Evolutionary conservation across 2,329 filamentous ascomycete genomes (phyloP), one percentile per base, ranked within the genome.

Genomic region (Aspergillus fructus): DNA sequence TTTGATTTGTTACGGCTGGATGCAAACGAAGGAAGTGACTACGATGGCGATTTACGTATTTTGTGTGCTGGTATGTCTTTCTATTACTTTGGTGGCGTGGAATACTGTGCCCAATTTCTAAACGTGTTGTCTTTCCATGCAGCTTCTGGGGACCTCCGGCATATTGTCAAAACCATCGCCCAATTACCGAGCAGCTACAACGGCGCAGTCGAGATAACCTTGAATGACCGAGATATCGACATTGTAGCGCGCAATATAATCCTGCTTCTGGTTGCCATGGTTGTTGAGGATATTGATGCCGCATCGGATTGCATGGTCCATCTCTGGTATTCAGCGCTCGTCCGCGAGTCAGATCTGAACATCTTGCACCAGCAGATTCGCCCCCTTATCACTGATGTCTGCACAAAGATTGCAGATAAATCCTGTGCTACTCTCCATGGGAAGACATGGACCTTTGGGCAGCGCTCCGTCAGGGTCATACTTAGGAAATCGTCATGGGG

Each of bases 131-230:
- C 15, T 52, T 7, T 21, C 24, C 8, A 15, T 15, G 19, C n/a
- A 78, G 78, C 77, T 5, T 81, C 78, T 8, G 78, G 76, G 9
- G 77, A 81, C 58, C 54, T 75, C 4, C 67, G 78, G 41, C 79
- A 82, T 56, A 63, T 78, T 4, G 56, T 81, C 55, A 75, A 74
- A 60, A 74, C 78, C 1, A 59, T 80, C 4, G 63, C 63, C 3
- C 47, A 59, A 2, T 58, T 81, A 4, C 73, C 76, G 1, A 41
- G 49, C 4, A 59, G 24, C 0, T 77, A 72, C 50, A 57, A 40
- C 1, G 60, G 63, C 1, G 9, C 49, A 1, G 56, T 75, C 33
- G 52, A 63, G 0, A 53, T 73, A 0, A 62, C 66, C 3, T 49
- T 81, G 21, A 81, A 81, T 56, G 78, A 81, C 62, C 24, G 11